A percentile compares a stretch with the other conserved stretches of the same genome.
Evolutionary conservation across 371 early-diverging fungal genomes (phyloP).

Genomic region (Mortierella sp.): DNA sequence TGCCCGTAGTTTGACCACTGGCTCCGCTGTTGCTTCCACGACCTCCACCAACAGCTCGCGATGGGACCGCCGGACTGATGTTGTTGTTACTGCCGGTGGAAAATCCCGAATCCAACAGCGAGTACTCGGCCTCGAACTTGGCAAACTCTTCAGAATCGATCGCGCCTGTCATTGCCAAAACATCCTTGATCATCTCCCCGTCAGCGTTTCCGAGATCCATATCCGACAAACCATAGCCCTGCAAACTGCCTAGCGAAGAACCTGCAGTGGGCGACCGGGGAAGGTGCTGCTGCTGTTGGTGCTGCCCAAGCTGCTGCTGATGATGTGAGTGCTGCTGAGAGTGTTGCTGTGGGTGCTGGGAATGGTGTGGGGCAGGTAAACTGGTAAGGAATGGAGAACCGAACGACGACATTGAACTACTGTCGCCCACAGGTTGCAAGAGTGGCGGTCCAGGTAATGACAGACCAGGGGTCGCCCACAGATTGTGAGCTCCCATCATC

Average conservation of each 20-base stretch:
- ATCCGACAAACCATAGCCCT: slow-evolving; percentile 34
- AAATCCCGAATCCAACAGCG: slow-evolving; percentile 25
- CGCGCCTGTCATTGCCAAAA: slow-evolving; percentile 52
- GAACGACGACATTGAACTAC: slow-evolving; percentile 19
- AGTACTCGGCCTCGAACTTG: slow-evolving; percentile 42
- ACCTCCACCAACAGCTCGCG: slow-evolving; percentile 45
- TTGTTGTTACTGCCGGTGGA: slow-evolving; percentile 2
- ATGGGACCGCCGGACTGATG: slow-evolving; percentile 10
- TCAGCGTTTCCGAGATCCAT: slow-evolving; percentile 53
- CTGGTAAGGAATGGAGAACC: slow-evolving; percentile 52
- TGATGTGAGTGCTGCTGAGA: slow-evolving; percentile 12
- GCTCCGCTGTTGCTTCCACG: slow-evolving; percentile 24
- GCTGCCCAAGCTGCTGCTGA: slow-evolving; percentile 11
- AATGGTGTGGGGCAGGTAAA: slow-evolving; percentile 34
- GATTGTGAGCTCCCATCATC: slow-evolving; percentile 37
- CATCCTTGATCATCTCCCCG: slow-evolving; percentile 56
- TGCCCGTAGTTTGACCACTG: slow-evolving; percentile 23
- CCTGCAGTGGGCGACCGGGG: slow-evolving; percentile 17
- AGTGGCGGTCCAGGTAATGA: slow-evolving; percentile 37
- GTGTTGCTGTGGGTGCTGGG: slow-evolving; percentile 28
- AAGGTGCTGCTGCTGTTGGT: slow-evolving; percentile 25
- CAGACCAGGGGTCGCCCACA: slow-evolving; percentile 45
- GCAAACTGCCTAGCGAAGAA: slow-evolving; percentile 17
- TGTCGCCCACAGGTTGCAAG: slow-evolving; percentile 33
- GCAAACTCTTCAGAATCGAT: slow-evolving; percentile 54